A percentile compares a stretch with the other conserved stretches of the same genome.
Conservation (phyloP, 257 asterid species). For the Gardenia jasminoides region DNA sequence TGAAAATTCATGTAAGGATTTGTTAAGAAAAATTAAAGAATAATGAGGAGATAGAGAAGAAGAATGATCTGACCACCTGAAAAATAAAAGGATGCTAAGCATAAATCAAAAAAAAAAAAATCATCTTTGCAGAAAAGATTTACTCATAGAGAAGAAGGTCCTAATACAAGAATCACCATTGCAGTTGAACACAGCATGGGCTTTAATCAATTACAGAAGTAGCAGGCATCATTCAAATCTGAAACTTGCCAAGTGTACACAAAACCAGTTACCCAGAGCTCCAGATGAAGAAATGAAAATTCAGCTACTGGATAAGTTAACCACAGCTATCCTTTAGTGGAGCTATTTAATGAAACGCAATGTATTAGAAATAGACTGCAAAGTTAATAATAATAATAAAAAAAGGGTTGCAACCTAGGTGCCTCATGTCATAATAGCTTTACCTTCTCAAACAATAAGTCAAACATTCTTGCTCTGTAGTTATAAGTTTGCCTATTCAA, state of each 20-base stretch:
- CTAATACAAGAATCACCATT: not conserved
- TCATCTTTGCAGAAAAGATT: not conserved
- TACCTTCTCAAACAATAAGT: not conserved
- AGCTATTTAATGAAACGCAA: not conserved
- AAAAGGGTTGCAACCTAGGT: not conserved
- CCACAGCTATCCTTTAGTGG: not conserved
- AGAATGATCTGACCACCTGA: too few species aligned
- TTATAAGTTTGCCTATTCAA: not conserved
- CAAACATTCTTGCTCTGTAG: not conserved
- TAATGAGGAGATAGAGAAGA: too few species aligned
- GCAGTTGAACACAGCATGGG: not conserved
- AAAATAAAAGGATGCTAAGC: too few species aligned
- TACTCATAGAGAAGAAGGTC: not conserved
- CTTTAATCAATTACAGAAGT: not conserved
- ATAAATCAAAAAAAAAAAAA: too few species aligned
- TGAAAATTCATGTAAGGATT: too few species aligned
- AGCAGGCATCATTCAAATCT: not conserved
- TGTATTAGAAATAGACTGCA: not conserved
- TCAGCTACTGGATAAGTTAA: not conserved
- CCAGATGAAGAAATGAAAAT: not conserved
- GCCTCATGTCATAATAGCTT: not conserved
- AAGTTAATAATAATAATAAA: too few species aligned
- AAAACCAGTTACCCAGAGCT: not conserved
- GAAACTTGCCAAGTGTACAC: not conserved
- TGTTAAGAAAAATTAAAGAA: too few species aligned